These are phyloP conservation scores for Phalaenopsis aphrodite DNA, from an alignment of 106 monocot genomes.

Conservation along the genomic window DNA sequence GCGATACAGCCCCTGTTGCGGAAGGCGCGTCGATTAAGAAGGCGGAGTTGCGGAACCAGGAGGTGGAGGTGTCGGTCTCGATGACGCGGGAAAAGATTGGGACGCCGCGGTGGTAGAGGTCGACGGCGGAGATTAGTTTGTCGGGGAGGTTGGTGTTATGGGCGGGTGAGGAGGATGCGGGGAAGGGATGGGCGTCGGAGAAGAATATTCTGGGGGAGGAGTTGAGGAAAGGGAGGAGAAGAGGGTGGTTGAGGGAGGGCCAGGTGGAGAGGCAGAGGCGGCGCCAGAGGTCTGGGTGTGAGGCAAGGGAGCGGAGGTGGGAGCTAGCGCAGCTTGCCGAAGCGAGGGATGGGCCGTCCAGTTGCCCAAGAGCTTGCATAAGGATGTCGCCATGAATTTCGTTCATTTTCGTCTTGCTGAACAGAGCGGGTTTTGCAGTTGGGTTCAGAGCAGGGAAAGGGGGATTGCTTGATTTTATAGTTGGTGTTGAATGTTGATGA, in stretches of 20 bases:
- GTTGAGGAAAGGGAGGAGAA: conserved; percentile 7
- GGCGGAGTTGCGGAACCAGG: conserved; percentile 62
- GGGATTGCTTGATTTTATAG: not conserved
- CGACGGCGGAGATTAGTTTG: conserved; percentile 59
- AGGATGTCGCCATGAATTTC: conserved; percentile 76
- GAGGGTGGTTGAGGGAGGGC: conserved; percentile 57
- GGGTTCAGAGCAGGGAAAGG: not conserved
- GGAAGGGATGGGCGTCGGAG: conserved; percentile 37
- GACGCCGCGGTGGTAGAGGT: conserved; percentile 40
- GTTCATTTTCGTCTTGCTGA: conserved; percentile 18
- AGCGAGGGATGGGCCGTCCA: conserved; percentile 66
- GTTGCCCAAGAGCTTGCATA: conserved; percentile 25
- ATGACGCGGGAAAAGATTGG: conserved; percentile 52
- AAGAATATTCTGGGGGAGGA: conserved; percentile 29
- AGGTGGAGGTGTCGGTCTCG: conserved; percentile 34
- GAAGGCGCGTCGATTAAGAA: conserved; percentile 45
- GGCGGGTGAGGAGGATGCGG: not conserved
- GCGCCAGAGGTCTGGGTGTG: conserved; percentile 39
- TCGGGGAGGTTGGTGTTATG: not conserved
- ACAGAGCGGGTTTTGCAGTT: too few relatives aligned
- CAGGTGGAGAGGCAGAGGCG: conserved; percentile 53
- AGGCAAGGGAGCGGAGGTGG: conserved; percentile 36
- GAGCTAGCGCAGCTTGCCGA: conserved; percentile 38
- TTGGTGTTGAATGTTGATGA: not conserved
- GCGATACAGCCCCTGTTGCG: not conserved